Evolutionary conservation across 192 early-diverging fungal genomes (phyloP).

Genomic region (Rhizophagus sp.): DNA sequence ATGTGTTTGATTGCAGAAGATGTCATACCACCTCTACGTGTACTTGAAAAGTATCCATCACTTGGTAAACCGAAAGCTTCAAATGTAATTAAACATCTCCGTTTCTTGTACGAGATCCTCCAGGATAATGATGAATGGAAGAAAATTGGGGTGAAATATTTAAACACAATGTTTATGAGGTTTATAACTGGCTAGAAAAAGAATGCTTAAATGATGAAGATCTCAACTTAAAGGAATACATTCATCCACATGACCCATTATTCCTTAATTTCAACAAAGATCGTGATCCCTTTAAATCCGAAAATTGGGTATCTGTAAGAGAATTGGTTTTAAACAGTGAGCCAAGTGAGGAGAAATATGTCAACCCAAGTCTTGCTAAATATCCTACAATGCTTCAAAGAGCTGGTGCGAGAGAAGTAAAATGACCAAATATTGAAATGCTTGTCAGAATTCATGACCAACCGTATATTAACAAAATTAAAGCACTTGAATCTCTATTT

Average conservation of each 20-base stretch:
- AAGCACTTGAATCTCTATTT: not conserved
- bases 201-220: conserved; percentile 7
- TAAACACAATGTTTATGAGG: not conserved
- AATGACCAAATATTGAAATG: not conserved
- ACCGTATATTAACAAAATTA: not conserved
- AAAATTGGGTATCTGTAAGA: not conserved
- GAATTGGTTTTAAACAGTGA: not conserved
- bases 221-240: not conserved
- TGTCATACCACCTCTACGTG: not conserved
- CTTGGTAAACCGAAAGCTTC: not conserved
- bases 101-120: not conserved
- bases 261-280: conserved; percentile 9
- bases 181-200: not conserved
- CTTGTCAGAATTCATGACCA: not conserved
- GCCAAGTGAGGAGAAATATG: not conserved
- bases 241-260: not conserved
- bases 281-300: conserved; percentile 1
- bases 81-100: not conserved
- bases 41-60: not conserved
- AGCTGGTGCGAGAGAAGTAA: not conserved
- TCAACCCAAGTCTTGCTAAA: not conserved
- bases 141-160: not conserved
- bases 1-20: conserved; percentile 1
- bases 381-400: not conserved
- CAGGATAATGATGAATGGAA: not conserved